Evolutionary conservation across 495 filamentous ascomycete species (phyloP), one percentile per base, ranked within the genome.

Genomic region (Xylaria cubensis): DNA sequence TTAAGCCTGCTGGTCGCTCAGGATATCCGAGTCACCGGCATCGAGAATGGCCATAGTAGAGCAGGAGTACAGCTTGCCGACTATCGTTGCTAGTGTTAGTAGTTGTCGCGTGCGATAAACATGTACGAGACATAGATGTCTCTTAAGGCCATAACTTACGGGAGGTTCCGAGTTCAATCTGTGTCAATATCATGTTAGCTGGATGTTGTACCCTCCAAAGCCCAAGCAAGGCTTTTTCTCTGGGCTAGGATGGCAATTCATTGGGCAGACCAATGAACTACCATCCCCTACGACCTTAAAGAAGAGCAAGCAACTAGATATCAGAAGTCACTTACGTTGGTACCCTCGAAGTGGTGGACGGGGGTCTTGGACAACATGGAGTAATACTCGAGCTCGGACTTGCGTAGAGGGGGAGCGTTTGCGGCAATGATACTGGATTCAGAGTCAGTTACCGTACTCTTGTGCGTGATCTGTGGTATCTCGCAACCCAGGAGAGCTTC

Each of bases 11-110:
- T 87, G 86, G 78, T 91, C 89, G 85, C 83, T 89, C 77, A 99
- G 88, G 84, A 98, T 98, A 86, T 99, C 95, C 68, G 93, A 96
- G 90, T 98, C 96, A 92, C 96, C 96, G 83, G 94, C 94, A 85
- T 98, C 95, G 55, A 98, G 85, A 82, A 98, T 91, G 72, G 94
- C 90, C 94, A 98, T 97, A 80, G 94, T 97, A 66, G 91, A 92
- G 89, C 94, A 97, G 70, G 90, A 85, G 89, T 92, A 92, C 76
- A 97, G 90, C 84, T 97, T 97, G 84, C 94, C 94, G 53, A 72
- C 70, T 72, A 84, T 92, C 94, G 61, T 67, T 68, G 41, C 50
- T 66, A 10, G 10, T 81, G 82, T 75, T 82, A 78, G 77, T 82
- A 46, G n/a, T 53, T 71, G n/a, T 12, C 44, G 21, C 21, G 36